A percentile compares a stretch with the other conserved stretches of the same genome.
These are phyloP conservation scores for Eimeria sp. DNA, from an alignment of 169 alveolate species.

Conservation along the genomic window DNA sequence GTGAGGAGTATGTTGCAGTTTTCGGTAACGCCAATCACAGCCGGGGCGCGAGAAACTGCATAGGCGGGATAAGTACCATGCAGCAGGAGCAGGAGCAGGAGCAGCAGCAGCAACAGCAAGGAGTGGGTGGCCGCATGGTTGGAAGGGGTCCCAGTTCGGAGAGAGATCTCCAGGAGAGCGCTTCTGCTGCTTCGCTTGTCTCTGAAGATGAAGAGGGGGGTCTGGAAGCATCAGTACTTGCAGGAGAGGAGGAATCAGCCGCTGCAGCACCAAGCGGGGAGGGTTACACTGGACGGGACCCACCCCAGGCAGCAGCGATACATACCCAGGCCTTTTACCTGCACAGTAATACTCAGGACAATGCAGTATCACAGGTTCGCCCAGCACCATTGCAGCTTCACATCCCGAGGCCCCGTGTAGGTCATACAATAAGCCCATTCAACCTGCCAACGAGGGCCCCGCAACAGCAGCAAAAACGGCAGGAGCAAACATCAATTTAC, in stretches of 20 bases:
- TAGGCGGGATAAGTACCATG: neutral
- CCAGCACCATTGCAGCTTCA: neutral
- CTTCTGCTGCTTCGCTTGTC: neutral
- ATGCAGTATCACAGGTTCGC: too few species aligned
- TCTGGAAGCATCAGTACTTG: neutral
- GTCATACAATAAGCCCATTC: conserved; percentile 62
- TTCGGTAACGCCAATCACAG: neutral
- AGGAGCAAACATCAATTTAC: neutral
- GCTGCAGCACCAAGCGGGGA: neutral
- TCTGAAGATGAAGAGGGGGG: neutral
- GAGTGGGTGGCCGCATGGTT: neutral
- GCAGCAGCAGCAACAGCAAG: conserved; percentile 28
- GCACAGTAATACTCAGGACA: neutral
- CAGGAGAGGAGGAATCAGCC: neutral
- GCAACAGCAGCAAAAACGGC: conserved; percentile 10
- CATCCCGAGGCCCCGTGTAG: conserved; percentile 35
- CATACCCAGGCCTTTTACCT: neutral
- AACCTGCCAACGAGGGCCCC: conserved; percentile 10
- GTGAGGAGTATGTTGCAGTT: conserved; percentile 4
- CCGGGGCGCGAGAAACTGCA: neutral
- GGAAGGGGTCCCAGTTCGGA: neutral
- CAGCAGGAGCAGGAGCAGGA: conserved; percentile 9
- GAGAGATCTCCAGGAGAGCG: neutral
- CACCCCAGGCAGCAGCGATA: neutral
- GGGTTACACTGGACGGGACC: neutral